Percentiles rank a stretch among this genome's conserved stretches.
These are phyloP conservation scores for Pseudogymnoascus sp. DNA, from an alignment of 2,329 filamentous ascomycete genomes.

Conservation along the genomic window DNA sequence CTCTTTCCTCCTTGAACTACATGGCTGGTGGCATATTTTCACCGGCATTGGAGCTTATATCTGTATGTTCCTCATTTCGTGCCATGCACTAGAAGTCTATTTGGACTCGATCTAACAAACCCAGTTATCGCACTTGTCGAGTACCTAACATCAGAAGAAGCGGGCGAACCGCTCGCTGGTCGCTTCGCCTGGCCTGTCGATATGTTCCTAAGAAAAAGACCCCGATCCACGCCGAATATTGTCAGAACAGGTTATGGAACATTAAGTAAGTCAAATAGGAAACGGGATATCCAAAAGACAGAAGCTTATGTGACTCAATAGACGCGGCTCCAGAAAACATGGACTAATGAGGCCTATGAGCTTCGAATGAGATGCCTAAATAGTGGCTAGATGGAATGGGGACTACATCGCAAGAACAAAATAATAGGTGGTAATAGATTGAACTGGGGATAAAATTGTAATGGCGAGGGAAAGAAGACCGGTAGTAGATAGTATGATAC, in stretches of 20 bases:
- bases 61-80: conserved; percentile 16
- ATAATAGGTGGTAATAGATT: neutral
- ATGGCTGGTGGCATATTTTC: conserved; percentile 58
- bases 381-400: neutral
- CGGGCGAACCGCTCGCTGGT: conserved; percentile 19
- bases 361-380: neutral
- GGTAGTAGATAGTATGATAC: neutral
- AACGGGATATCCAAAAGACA: neutral
- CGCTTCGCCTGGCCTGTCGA: conserved; percentile 25
- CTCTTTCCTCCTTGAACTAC: conserved; percentile 49
- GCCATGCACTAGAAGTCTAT: neutral
- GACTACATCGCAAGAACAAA: neutral
- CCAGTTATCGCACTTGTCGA: conserved; percentile 27
- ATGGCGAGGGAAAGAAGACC: neutral
- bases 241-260: neutral
- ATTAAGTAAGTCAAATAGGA: neutral
- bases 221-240: neutral
- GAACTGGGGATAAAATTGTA: too few species aligned
- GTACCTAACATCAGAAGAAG: conserved; percentile 28
- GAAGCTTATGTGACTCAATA: neutral
- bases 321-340: neutral
- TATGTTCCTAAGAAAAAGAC: neutral
- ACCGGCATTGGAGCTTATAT: conserved; percentile 45
- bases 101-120: conserved; percentile 12
- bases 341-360: neutral